Conservation (phyloP, 2,329 filamentous ascomycete species). For the Helotiales sp. region DNA sequence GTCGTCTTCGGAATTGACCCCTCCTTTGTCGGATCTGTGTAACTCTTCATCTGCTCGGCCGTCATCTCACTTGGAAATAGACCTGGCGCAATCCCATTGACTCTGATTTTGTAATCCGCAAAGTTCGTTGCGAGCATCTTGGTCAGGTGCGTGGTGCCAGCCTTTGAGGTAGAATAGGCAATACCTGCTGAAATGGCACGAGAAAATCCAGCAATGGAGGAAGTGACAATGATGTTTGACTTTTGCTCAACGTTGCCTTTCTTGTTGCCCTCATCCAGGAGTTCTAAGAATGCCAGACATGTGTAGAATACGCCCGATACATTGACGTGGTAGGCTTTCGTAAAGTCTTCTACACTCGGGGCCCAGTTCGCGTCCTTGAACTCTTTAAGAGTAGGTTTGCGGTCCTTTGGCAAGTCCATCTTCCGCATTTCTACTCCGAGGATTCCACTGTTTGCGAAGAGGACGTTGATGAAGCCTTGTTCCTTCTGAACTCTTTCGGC, state of each 20-base stretch:
- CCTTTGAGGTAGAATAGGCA: conserved; percentile 75
- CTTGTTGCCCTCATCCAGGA: conserved; percentile 65
- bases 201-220: conserved; percentile 72
- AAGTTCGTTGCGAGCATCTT: conserved; percentile 68
- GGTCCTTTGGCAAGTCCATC: conserved; percentile 31
- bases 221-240: conserved; percentile 63
- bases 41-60: neutral
- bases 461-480: conserved; percentile 59
- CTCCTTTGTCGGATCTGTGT: conserved; percentile 35
- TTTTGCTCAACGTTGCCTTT: conserved; percentile 46
- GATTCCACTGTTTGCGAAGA: conserved; percentile 61
- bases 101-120: conserved; percentile 59
- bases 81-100: conserved; percentile 19
- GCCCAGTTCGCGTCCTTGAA: conserved; percentile 13
- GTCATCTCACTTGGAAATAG: conserved; percentile 17
- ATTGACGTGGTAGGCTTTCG: conserved; percentile 44
- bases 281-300: conserved; percentile 66
- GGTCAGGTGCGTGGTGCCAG: conserved; percentile 67
- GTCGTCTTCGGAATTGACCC: neutral
- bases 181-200: conserved; percentile 71
- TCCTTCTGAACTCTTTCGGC: conserved; percentile 54
- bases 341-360: conserved; percentile 58
- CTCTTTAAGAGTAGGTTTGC: conserved; percentile 49
- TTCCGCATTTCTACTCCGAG: conserved; percentile 36
- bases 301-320: conserved; percentile 53